Base-by-base conservation (phyloP, 2,329 filamentous ascomycete species). In the Aureobasidium pullulans region DNA sequence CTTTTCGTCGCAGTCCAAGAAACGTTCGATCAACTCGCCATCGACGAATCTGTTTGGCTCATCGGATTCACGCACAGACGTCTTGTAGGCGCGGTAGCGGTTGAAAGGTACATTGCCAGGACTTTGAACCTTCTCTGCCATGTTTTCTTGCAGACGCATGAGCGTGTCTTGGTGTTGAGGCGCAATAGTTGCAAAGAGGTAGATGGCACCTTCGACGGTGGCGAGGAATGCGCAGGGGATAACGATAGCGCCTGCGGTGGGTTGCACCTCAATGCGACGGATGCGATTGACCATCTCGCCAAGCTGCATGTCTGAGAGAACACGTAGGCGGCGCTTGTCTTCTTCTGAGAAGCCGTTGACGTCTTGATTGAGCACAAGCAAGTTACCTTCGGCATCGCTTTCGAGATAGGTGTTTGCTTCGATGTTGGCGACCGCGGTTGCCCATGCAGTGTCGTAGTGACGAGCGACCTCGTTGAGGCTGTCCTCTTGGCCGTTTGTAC, bases 251-350 rank as follows among this genome's bases (percentile, higher is more conserved):
- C 80, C 85, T 1, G 84, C 76, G 16, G 80, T 80, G 3, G 84
- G 78, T 31, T 84, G 79, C 9, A 95, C 84, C 57, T 86, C 79
- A 16, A 97, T 83, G 31, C 83, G 83, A 23, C 87, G 83, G 59
- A 97, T 96, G 34, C 85, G 83, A 69, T 99, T 99, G 59, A 97
- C 90, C 82, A 94, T 90, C 71, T 99, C 93, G 1, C 94, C 92
- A 9, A 99, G 78, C 46, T 87, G 85, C 63, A 97, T 84, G 72
- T 96, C 92, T 61, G 88, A 87, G 0, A 84, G 89, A 5, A 91
- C 79, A 43, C 89, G 81, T 64, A 97, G 75, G 31, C 84, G 80
- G 52, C 81, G 81, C 61, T 81, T 82, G 66, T 96, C 90, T 56
- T 94, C 86, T 1, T 82, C 80, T 0, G 86, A 90, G 1, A 90